Conservation (phyloP, 2,329 filamentous ascomycete genomes). For the Pyrenochaeta sp. region DNA sequence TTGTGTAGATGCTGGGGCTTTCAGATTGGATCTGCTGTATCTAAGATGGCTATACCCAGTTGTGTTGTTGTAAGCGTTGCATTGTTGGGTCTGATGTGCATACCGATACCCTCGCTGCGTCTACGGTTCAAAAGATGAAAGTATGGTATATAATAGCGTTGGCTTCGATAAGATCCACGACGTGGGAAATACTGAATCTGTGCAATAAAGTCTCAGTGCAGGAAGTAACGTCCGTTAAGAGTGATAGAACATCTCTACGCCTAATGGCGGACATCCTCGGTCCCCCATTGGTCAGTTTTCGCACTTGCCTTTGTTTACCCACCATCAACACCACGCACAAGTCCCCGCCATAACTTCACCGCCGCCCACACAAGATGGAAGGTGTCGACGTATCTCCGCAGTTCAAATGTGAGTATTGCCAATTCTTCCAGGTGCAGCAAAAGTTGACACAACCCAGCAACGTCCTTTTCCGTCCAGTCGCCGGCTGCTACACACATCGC, state of each 20-base stretch:
- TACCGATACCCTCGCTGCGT: constrained; percentile 48
- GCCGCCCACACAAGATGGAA: constrained; percentile 29
- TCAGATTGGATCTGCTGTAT: constrained; percentile 18
- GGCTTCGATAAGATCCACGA: not conserved
- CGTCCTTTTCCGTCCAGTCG: constrained; percentile 47
- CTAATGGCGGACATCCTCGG: constrained; percentile 1
- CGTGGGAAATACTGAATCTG: not conserved
- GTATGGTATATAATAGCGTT: constrained; percentile 9
- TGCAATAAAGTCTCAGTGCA: not conserved
- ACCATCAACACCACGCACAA: constrained; percentile 28
- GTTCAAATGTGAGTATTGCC: constrained; percentile 35
- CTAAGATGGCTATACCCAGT: constrained; percentile 26
- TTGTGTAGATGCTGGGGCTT: constrained; percentile 10
- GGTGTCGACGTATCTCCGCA: constrained; percentile 39
- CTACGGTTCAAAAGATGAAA: constrained; percentile 27
- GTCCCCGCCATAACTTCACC: constrained; percentile 8
- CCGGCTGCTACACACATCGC: constrained; percentile 51
- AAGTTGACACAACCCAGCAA: constrained; percentile 34
- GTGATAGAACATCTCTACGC: not conserved
- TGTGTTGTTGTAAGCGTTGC: constrained; percentile 13
- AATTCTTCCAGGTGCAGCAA: not conserved
- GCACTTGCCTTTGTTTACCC: constrained; percentile 38
- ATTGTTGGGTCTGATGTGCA: constrained; percentile 28
- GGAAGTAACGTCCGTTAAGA: not conserved
- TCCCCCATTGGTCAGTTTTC: constrained; percentile 29